These are phyloP conservation scores for Cladophialophora chaetospira DNA, from an alignment of 2,329 filamentous ascomycete genomes.

Conservation along the genomic window DNA sequence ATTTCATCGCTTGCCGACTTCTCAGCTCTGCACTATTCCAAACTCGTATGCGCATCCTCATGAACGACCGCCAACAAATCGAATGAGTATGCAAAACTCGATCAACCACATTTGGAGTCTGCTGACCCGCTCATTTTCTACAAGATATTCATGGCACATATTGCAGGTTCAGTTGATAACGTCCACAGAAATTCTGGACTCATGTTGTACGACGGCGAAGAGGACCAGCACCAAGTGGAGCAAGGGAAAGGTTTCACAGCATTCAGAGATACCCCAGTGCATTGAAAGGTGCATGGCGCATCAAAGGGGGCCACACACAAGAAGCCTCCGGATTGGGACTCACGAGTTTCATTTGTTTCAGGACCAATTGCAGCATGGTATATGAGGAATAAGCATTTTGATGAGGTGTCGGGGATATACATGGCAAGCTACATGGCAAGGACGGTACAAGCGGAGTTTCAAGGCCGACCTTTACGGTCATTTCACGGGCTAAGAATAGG, in stretches of 20 bases:
- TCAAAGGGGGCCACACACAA: constrained; percentile 6
- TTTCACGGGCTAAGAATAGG: background rate
- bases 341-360: constrained; percentile 13
- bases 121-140: background rate
- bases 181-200: constrained; percentile 12
- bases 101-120: background rate
- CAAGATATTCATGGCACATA: background rate
- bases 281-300: constrained; percentile 26
- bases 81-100: background rate
- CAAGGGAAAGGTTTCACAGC: constrained; percentile 2
- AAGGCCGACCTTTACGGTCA: background rate
- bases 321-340: background rate
- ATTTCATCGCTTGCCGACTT: constrained; percentile 22
- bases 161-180: constrained; percentile 1
- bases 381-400: background rate
- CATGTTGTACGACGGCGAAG: constrained; percentile 11
- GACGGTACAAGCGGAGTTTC: background rate
- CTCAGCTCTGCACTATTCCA: constrained; percentile 26
- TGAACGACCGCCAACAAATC: constrained; percentile 9
- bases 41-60: constrained; percentile 31
- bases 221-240: constrained; percentile 4
- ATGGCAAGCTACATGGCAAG: constrained; percentile 1
- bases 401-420: constrained; percentile 1
- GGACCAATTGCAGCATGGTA: background rate
- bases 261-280: constrained; percentile 24